Base-by-base conservation (phyloP, 2,329 filamentous ascomycete genomes). In the Beauveria caledonica region DNA sequence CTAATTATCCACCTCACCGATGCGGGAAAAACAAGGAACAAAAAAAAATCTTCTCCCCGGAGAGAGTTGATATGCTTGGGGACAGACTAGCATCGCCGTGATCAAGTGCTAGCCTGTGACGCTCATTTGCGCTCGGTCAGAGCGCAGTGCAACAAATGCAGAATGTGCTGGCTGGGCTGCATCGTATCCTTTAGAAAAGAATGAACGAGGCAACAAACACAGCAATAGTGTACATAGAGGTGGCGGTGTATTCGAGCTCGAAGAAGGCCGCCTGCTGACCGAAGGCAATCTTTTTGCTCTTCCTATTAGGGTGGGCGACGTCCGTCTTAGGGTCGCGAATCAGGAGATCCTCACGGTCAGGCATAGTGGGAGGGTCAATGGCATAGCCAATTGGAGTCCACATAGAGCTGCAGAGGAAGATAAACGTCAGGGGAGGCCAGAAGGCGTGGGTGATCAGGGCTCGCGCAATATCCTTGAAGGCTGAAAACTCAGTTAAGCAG, bases 331-430 rank as follows among this genome's bases (percentile, higher is more conserved):
- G 70, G 66, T 86, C 83, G 10, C 83, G 75, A 5, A 75, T 71
- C 49, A 87, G 72, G 15, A 87, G 71, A 6, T 83, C 76, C 67
- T 85, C 80, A 17, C 84, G 77, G 36, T 84, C 79, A 0, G 83
- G 81, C 73, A 84, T 78, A 3, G 67, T 71, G 0, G 85, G 85
- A 0, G 85, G 85, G 64, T 80, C 80, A 58, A 86, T 80, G 25
- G 83, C 81, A 67, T 87, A 87, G 1, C 76, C 74, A 50, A 87
- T 76, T 0, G 85, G 85, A 0, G 78, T 82, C 80, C 81, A 85
- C 27, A 83, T 72, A 1, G 80, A 80, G 55, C 74, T 78, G 73
- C 77, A 78, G 52, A 81, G 76, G 66, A 81, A 80, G 48, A 84
- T 66, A 71, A 83, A 85, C 0, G 81, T 80, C 48, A 85, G 66